Evolutionary conservation across 2,329 filamentous ascomycete species (phyloP).

Genomic region (Ceratocystis alfenasii): DNA sequence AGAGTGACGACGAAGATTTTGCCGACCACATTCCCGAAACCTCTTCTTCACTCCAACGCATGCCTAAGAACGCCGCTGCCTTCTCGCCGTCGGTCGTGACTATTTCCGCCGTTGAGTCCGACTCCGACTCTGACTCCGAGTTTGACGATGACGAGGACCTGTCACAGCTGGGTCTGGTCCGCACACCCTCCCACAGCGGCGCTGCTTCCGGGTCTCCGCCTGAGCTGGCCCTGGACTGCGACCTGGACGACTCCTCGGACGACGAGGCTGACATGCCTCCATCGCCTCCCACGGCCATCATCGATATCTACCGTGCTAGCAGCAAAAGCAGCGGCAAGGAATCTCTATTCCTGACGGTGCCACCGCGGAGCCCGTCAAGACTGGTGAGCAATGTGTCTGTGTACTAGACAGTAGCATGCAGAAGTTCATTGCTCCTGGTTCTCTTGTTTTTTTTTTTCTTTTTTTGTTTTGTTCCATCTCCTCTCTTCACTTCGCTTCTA

Average conservation of each 20-base stretch:
- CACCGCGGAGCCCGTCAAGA: conserved; percentile 39
- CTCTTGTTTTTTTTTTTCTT: neutral
- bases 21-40: conserved; percentile 11
- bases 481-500: neutral
- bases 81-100: conserved; percentile 1
- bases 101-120: conserved; percentile 2
- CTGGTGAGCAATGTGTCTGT: conserved; percentile 30
- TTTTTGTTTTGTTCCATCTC: neutral
- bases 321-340: conserved; percentile 11
- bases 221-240: conserved; percentile 57
- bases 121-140: conserved; percentile 33
- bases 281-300: conserved; percentile 46
- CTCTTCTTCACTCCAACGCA: neutral
- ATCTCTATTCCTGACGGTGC: conserved; percentile 28
- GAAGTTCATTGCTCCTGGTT: neutral
- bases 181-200: conserved; percentile 48
- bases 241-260: conserved; percentile 56
- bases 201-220: conserved; percentile 45
- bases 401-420: neutral
- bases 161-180: conserved; percentile 53
- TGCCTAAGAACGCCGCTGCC: neutral
- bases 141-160: conserved; percentile 51
- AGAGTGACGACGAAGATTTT: conserved; percentile 8
- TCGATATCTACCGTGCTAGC: conserved; percentile 16
- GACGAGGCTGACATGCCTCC: conserved; percentile 63